Evolutionary conservation across 2,329 filamentous ascomycete genomes (phyloP), one percentile per base, ranked within the genome.

Genomic region (Alternaria postmessia): DNA sequence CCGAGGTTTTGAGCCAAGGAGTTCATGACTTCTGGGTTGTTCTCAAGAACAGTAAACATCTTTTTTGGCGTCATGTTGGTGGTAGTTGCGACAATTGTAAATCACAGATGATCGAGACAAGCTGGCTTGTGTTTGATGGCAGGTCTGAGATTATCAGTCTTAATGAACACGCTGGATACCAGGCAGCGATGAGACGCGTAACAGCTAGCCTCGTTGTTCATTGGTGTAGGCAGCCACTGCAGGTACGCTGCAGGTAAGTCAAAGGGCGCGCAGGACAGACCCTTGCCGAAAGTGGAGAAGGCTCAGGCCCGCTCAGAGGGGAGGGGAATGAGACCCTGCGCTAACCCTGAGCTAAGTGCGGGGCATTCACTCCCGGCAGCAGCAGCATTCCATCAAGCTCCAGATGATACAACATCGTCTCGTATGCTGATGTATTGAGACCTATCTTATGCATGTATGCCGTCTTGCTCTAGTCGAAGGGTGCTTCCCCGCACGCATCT

Each of bases 21-120:
- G 43, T 80, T 81, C 75, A 87, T 82, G 16, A 87, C 83, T 42
- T 81, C 77, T 5, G 86, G 85, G 66, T 87, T 87, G 76, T 87
- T 87, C 63, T 88, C 75, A 16, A 76, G 68, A 20, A 75, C 47
- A 4, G 59, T 65, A 41, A 71, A 76, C n/a, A 63, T 58, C 48
- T 74, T 74, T 47, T 71, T 71, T n/a, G 71, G 32, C 71, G 36
- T 5, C 32, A 41, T 41, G 38, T 14, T 51, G 22, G 12, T 7
- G 8, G n/a, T 16, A 41, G 22, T 41, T 16, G 11, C n/a, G 24
- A 34, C n/a, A 12, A 22, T 4, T 41, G n/a, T 16, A 30, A 34
- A 18, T n/a, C 22, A 14, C 48, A n/a, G 32, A 11, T 24, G 48
- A 16, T 20, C n/a, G 46, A 7, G 30, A 7, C 9, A 8, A n/a